Evolutionary conservation across 2,329 filamentous ascomycete genomes (phyloP).

Genomic region (Arthrobotrys sinensis): DNA sequence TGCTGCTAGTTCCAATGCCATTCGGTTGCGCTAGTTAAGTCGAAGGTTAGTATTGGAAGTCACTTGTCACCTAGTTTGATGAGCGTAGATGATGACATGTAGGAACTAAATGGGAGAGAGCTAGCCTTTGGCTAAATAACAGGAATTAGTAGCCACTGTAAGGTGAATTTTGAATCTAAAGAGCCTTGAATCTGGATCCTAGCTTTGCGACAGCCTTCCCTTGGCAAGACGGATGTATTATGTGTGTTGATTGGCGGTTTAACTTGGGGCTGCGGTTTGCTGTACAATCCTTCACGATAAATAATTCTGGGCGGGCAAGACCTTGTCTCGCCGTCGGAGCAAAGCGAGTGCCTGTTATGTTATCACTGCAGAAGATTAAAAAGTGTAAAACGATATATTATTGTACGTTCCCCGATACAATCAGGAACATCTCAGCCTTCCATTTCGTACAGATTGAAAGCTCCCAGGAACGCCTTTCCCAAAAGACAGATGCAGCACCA

Average conservation of each 20-base stretch:
- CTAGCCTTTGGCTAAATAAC: not conserved
- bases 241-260: not conserved
- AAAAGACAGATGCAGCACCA: constrained; percentile 11
- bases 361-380: no score
- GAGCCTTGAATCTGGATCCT: no score
- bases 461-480: constrained; percentile 21
- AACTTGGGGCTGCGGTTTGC: not conserved
- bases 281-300: not conserved
- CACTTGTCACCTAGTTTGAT: no score
- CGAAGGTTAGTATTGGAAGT: no score
- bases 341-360: no score
- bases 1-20: constrained; percentile 29
- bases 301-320: no score
- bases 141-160: no score
- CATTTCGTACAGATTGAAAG: constrained; percentile 11
- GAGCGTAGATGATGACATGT: no score
- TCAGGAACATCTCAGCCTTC: constrained; percentile 10
- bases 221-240: not conserved
- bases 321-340: no score
- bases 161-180: not conserved
- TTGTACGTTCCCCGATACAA: constrained; percentile 15
- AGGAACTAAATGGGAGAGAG: not conserved
- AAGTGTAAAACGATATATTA: constrained; percentile 1
- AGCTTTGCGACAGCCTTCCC: not conserved
- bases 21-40: not conserved